Conservation (phyloP, 164 flowering plant genomes). For the Litsea cubeba region DNA sequence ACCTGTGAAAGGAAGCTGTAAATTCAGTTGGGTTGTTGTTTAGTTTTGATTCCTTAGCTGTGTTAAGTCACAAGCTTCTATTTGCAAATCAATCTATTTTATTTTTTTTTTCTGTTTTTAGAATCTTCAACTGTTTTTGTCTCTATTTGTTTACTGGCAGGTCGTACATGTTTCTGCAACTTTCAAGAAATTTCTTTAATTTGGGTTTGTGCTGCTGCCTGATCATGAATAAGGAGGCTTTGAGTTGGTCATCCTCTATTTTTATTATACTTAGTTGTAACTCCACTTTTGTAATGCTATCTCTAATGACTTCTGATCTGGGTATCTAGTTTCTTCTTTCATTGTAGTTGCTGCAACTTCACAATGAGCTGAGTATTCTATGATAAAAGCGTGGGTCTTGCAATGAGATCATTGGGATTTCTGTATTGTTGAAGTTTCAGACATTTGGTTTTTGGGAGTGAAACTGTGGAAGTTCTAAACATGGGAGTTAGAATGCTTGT, state of each 20-base stretch:
- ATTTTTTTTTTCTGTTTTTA: not conserved
- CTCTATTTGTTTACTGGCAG: not conserved
- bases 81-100: no score
- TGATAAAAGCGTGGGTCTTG: constrained; percentile 1
- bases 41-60: no score
- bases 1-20: no score
- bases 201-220: no score
- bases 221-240: no score
- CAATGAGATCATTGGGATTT: not conserved
- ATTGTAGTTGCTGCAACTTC: not conserved
- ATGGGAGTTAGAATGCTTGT: constrained; percentile 17
- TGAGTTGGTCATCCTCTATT: no score
- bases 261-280: no score
- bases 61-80: no score
- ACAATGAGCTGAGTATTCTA: not conserved
- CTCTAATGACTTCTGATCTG: no score
- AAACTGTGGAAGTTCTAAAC: not conserved
- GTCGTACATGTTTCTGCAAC: not conserved
- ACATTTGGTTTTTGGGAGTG: not conserved
- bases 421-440: not conserved
- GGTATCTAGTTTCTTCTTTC: no score
- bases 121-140: not conserved
- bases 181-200: not conserved
- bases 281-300: no score
- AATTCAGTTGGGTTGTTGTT: no score